Percentiles rank a stretch among this genome's conserved stretches.
Conservation (phyloP, 148 eudicot genomes). For the Chenopodium suecicum region DNA sequence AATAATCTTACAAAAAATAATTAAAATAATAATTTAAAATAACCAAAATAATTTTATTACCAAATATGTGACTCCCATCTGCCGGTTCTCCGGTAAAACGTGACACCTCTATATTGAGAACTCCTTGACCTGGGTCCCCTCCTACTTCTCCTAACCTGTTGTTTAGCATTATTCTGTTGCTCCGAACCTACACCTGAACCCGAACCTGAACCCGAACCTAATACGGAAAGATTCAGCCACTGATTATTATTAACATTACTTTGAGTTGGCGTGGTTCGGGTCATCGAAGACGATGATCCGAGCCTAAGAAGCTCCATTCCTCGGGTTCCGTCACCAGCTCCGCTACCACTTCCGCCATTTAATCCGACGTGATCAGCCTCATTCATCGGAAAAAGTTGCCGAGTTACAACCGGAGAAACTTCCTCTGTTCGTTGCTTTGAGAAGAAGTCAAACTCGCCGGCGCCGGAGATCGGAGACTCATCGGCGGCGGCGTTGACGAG, state of each 20-base stretch:
- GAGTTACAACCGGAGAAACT: slow-evolving; percentile 35
- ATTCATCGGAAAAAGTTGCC: slow-evolving; percentile 48
- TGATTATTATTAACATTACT: slow-evolving; percentile 9
- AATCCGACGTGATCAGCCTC: neutral
- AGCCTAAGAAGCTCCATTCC: slow-evolving; percentile 21
- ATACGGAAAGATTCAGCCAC: slow-evolving; percentile 59
- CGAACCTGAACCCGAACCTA: slow-evolving; percentile 35
- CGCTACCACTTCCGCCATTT: neutral
- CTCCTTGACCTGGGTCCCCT: slow-evolving; percentile 90
- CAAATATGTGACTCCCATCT: slow-evolving; percentile 98
- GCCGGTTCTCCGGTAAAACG: slow-evolving; percentile 89
- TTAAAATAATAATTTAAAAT: neutral
- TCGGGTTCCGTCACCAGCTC: neutral
- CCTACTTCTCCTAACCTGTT: slow-evolving; percentile 64
- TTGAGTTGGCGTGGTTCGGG: neutral
- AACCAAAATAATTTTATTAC: slow-evolving; percentile 24
- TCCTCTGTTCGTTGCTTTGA: slow-evolving; percentile 1
- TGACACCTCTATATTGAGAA: slow-evolving; percentile 91
- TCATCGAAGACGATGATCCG: slow-evolving; percentile 25
- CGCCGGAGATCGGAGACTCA: slow-evolving; percentile 33
- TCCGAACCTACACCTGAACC: slow-evolving; percentile 23
- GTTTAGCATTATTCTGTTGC: slow-evolving; percentile 29
- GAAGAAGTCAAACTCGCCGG: slow-evolving; percentile 31
- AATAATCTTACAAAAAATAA: neutral
- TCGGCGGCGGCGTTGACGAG: slow-evolving; percentile 44